These are phyloP conservation scores for Cladosporium oxysporum DNA, from an alignment of 2,329 filamentous ascomycete genomes.

Conservation along the genomic window DNA sequence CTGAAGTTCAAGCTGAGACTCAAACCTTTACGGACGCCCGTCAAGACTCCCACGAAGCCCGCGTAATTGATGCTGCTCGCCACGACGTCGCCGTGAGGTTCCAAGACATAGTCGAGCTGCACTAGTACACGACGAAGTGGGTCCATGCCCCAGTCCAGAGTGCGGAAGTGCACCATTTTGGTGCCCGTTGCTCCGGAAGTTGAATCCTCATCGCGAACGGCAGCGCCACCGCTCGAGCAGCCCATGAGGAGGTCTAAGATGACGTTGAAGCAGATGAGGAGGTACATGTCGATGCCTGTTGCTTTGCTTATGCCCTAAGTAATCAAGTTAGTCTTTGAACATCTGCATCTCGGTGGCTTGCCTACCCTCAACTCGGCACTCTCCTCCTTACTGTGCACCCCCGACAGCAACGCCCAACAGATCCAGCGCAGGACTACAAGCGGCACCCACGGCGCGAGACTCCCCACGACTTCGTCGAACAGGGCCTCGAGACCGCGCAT, in stretches of 20 bases:
- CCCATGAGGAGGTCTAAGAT: slow-evolving; percentile 65
- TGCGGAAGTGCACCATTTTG: slow-evolving; percentile 58
- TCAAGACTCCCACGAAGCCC: slow-evolving; percentile 55
- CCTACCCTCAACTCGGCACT: slow-evolving; percentile 57
- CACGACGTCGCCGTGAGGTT: slow-evolving; percentile 40
- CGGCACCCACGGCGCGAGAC: slow-evolving; percentile 36
- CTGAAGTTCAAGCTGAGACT: slow-evolving; percentile 56
- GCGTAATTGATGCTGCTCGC: slow-evolving; percentile 54
- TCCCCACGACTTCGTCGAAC: slow-evolving; percentile 53
- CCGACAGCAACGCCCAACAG: slow-evolving; percentile 51
- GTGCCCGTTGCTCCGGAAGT: slow-evolving; percentile 19
- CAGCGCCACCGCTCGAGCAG: slow-evolving; percentile 61
- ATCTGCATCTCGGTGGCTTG: no score
- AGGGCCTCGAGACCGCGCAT: slow-evolving; percentile 49
- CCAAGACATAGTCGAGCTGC: slow-evolving; percentile 43
- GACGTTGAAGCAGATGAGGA: slow-evolving; percentile 64
- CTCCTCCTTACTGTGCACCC: slow-evolving; percentile 58
- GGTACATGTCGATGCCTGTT: slow-evolving; percentile 57
- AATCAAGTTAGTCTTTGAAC: neutral
- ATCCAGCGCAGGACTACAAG: slow-evolving; percentile 32
- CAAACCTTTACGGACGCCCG: slow-evolving; percentile 50
- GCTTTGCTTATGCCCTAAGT: slow-evolving; percentile 24
- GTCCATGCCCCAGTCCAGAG: slow-evolving; percentile 52
- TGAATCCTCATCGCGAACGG: neutral
- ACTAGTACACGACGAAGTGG: slow-evolving; percentile 44